Conservation (phyloP, 768 basidiomycete genomes). For the Kwoniella sp. region DNA sequence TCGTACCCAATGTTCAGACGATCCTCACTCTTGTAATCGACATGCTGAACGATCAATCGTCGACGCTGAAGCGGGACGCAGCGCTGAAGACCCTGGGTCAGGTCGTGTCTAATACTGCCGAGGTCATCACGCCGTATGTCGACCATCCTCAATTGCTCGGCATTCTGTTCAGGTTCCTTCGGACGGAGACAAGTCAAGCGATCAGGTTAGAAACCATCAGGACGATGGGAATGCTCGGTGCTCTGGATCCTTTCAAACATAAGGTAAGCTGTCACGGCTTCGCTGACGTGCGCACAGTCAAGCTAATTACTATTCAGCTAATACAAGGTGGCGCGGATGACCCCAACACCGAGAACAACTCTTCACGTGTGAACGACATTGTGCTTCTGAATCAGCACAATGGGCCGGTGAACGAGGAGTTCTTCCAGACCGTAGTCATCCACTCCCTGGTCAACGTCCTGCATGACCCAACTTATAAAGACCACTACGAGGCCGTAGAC, state of each 20-base stretch:
- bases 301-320: too few species aligned
- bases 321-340: slow-evolving; percentile 57
- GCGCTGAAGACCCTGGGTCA: slow-evolving; percentile 91
- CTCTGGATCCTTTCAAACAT: slow-evolving; percentile 89
- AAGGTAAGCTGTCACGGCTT: slow-evolving; percentile 60
- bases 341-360: slow-evolving; percentile 61
- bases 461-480: slow-evolving; percentile 79
- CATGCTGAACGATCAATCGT: slow-evolving; percentile 81
- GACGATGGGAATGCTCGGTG: slow-evolving; percentile 91
- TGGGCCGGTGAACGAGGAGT: slow-evolving; percentile 74
- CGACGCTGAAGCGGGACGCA: slow-evolving; percentile 78
- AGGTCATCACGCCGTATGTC: slow-evolving; percentile 82
- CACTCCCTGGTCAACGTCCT: slow-evolving; percentile 78
- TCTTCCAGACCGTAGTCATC: slow-evolving; percentile 94
- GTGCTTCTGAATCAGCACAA: slow-evolving; percentile 50
- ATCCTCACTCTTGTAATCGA: slow-evolving; percentile 86
- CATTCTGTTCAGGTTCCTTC: slow-evolving; percentile 74
- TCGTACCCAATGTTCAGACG: slow-evolving; percentile 71
- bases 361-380: slow-evolving; percentile 52
- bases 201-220: slow-evolving; percentile 86
- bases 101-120: slow-evolving; percentile 90
- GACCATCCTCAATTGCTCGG: slow-evolving; percentile 89
- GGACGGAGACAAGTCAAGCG: slow-evolving; percentile 62
- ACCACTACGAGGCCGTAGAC: slow-evolving; percentile 89
- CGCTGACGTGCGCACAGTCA: too few species aligned